Percentiles rank a stretch among this genome's conserved stretches.
These are phyloP conservation scores for Alectoria sarmentosa DNA, from an alignment of 495 filamentous ascomycete species.

Conservation along the genomic window DNA sequence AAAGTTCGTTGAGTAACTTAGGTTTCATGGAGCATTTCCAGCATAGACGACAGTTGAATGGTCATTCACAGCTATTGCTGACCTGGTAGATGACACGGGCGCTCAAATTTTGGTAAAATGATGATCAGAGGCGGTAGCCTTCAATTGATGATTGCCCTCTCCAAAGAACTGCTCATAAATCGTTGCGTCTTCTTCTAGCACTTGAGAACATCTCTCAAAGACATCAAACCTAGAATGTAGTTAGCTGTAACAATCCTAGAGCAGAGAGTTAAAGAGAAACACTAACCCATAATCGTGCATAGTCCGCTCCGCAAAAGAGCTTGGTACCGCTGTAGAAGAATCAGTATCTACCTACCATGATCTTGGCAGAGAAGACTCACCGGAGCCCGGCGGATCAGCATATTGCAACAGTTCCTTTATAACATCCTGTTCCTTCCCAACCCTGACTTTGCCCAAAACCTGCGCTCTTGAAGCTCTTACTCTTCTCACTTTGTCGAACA, in stretches of 20 bases:
- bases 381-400: slow-evolving; percentile 21
- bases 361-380: not conserved
- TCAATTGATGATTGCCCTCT: not conserved
- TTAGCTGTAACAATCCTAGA: not conserved
- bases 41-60: too few relatives aligned
- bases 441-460: slow-evolving; percentile 23
- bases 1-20: too few relatives aligned
- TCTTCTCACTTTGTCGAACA: slow-evolving; percentile 36
- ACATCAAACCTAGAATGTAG: not conserved
- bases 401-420: slow-evolving; percentile 18
- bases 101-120: too few relatives aligned
- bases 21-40: too few relatives aligned
- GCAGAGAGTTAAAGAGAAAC: not conserved
- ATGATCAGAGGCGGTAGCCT: not conserved
- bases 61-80: too few relatives aligned
- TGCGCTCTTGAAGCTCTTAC: slow-evolving; percentile 34
- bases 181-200: not conserved
- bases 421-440: slow-evolving; percentile 16
- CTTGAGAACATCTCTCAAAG: not conserved
- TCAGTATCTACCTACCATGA: not conserved
- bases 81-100: too few relatives aligned
- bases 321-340: not conserved
- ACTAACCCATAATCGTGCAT: not conserved
- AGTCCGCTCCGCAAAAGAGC: not conserved
- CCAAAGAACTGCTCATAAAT: not conserved